phyloP scores from a whole-genome alignment of 371 early-diverging fungal species.

The Haplosporangium sp. region DNA sequence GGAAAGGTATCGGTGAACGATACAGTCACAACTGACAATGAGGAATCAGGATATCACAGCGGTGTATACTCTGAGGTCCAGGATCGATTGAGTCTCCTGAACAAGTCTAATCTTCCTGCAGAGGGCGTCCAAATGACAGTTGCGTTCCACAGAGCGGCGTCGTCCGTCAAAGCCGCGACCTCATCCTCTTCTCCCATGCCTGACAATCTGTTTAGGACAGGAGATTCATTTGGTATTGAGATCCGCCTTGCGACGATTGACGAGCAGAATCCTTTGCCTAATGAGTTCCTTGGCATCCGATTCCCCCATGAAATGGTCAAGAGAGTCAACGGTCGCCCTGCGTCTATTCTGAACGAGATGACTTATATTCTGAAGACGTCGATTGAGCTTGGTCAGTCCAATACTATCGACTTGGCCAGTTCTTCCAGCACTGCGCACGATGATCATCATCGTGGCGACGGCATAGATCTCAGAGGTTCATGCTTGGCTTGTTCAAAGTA shows the following conservation, averaged over 20 bases:
- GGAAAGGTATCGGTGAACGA: neutral
- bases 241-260: constrained; percentile 19
- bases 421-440: neutral
- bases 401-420: neutral
- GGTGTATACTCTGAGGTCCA: constrained; percentile 34
- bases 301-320: constrained; percentile 39
- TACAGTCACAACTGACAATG: constrained; percentile 9
- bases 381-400: constrained; percentile 27
- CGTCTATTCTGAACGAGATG: constrained; percentile 36
- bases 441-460: constrained; percentile 18
- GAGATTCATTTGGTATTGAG: constrained; percentile 30
- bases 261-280: constrained; percentile 11
- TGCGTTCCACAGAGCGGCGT: constrained; percentile 1
- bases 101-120: constrained; percentile 10
- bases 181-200: neutral
- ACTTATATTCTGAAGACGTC: constrained; percentile 26
- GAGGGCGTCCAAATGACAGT: constrained; percentile 26
- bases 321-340: constrained; percentile 10
- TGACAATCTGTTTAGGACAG: constrained; percentile 40
- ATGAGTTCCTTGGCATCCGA: constrained; percentile 25
- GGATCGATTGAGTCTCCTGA: constrained; percentile 17
- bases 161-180: neutral
- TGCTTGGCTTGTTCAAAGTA: constrained; percentile 25
- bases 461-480: constrained; percentile 12
- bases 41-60: constrained; percentile 41